Conservation (phyloP, 2,329 filamentous ascomycete genomes). For the Eurotiales sp. region DNA sequence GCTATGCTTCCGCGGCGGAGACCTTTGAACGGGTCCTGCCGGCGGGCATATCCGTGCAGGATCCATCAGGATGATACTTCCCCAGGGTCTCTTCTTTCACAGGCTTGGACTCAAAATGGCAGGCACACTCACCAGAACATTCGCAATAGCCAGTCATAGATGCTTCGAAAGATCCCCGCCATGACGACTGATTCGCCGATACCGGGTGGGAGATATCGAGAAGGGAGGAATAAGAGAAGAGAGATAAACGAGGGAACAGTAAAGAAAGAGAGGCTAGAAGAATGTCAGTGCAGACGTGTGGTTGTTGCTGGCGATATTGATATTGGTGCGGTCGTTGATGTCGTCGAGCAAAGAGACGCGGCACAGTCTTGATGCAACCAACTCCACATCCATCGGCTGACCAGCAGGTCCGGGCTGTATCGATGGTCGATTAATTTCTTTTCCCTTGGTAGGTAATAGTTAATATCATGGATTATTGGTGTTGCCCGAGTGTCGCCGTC, state of each 20-base stretch:
- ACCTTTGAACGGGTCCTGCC: constrained; percentile 31
- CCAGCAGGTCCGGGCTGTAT: constrained; percentile 13
- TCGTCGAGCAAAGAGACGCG: not conserved
- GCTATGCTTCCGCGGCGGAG: constrained; percentile 23
- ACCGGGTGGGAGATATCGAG: not conserved
- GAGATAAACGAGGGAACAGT: constrained; percentile 10
- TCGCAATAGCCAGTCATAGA: constrained; percentile 98
- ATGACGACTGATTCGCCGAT: constrained; percentile 51
- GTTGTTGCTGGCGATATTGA: not conserved
- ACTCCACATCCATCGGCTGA: constrained; percentile 12
- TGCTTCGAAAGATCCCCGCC: constrained; percentile 85
- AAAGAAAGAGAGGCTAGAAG: not conserved
- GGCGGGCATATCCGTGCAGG: constrained; percentile 23
- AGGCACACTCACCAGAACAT: constrained; percentile 77
- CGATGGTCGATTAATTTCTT: not conserved
- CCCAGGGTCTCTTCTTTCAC: too few species aligned
- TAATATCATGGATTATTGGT: not conserved
- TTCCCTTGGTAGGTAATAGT: too few species aligned
- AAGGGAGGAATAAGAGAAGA: constrained; percentile 8
- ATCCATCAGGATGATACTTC: too few species aligned
- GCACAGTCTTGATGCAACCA: constrained; percentile 9
- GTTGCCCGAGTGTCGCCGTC: not conserved
- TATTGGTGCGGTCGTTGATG: not conserved
- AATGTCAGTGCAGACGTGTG: not conserved
- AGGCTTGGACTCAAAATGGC: constrained; percentile 4